These are phyloP conservation scores for Harrya chromipes DNA, from an alignment of 768 basidiomycete species.

Conservation along the genomic window DNA sequence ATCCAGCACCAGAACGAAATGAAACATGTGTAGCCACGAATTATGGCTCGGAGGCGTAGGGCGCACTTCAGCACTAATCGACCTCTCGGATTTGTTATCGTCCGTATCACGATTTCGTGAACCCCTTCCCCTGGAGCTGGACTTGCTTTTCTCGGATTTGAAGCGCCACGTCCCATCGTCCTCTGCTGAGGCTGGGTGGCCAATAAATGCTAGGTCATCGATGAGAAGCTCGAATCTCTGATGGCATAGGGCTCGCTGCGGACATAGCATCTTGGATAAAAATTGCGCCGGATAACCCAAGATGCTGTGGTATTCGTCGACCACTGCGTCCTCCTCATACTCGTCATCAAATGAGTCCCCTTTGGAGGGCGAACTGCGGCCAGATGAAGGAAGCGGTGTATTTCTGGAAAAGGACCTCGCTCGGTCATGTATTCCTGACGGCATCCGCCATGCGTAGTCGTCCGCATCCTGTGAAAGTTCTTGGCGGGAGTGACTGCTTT, in stretches of 20 bases:
- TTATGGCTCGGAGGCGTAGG: slow-evolving; percentile 25
- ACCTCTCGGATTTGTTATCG: slow-evolving; percentile 32
- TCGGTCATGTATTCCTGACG: slow-evolving; percentile 46
- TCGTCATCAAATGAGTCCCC: slow-evolving; percentile 39
- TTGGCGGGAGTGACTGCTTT: neutral
- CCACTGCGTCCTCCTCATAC: slow-evolving; percentile 30
- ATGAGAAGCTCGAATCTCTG: slow-evolving; percentile 92
- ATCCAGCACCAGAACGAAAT: slow-evolving; percentile 85
- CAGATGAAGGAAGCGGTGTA: slow-evolving; percentile 43
- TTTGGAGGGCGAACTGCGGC: slow-evolving; percentile 49
- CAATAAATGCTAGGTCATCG: slow-evolving; percentile 89
- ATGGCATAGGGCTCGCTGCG: slow-evolving; percentile 78
- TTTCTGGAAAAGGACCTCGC: slow-evolving; percentile 50
- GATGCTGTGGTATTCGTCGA: slow-evolving; percentile 60
- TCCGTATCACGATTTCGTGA: slow-evolving; percentile 42
- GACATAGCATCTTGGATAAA: slow-evolving; percentile 77
- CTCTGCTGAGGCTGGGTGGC: slow-evolving; percentile 88
- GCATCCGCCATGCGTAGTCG: slow-evolving; percentile 65
- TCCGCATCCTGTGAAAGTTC: slow-evolving; percentile 27
- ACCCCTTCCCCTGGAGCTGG: slow-evolving; percentile 53
- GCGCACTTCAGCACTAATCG: slow-evolving; percentile 36
- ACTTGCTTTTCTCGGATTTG: slow-evolving; percentile 55
- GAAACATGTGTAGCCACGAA: slow-evolving; percentile 72
- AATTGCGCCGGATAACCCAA: slow-evolving; percentile 81
- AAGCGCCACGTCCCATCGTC: slow-evolving; percentile 73